A percentile compares a stretch with the other conserved stretches of the same genome.
Conservation (phyloP, 2,329 filamentous ascomycete genomes). For the Annulohypoxylon truncatum region DNA sequence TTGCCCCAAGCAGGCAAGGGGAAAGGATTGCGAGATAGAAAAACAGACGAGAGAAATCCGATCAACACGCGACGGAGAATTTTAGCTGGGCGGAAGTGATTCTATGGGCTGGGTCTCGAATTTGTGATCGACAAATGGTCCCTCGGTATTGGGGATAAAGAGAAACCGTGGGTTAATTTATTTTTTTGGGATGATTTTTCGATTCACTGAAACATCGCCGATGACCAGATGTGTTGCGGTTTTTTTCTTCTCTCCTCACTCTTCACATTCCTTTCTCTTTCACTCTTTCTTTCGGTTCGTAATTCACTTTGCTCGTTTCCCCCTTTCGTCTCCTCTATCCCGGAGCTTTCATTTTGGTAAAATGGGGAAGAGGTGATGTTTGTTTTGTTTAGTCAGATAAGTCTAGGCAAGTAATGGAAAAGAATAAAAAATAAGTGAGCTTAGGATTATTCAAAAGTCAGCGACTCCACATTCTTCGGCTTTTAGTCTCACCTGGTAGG, state of each 20-base stretch:
- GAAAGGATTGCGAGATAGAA: constrained; percentile 24
- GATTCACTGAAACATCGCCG: constrained; percentile 32
- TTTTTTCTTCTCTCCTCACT: constrained; percentile 5
- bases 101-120: constrained; percentile 39
- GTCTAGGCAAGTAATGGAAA: constrained; percentile 18
- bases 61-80: constrained; percentile 43
- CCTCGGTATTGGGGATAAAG: constrained; percentile 40
- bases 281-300: not conserved
- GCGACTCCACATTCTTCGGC: constrained; percentile 13
- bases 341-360: constrained; percentile 5
- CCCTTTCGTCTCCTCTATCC: constrained; percentile 6
- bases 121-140: constrained; percentile 36
- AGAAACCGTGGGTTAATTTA: constrained; percentile 28
- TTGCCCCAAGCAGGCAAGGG: constrained; percentile 21
- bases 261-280: not conserved
- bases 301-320: not conserved
- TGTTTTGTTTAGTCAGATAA: constrained; percentile 18
- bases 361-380: constrained; percentile 7
- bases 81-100: constrained; percentile 29
- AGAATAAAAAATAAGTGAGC: constrained; percentile 13
- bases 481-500: not conserved
- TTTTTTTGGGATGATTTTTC: constrained; percentile 28
- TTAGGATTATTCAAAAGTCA: constrained; percentile 21
- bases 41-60: constrained; percentile 29
- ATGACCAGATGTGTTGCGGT: constrained; percentile 12